A percentile compares a stretch with the other conserved stretches of the same genome.
These are phyloP conservation scores for Corylus americana DNA, from an alignment of 306 rosid genomes.

Conservation along the genomic window DNA sequence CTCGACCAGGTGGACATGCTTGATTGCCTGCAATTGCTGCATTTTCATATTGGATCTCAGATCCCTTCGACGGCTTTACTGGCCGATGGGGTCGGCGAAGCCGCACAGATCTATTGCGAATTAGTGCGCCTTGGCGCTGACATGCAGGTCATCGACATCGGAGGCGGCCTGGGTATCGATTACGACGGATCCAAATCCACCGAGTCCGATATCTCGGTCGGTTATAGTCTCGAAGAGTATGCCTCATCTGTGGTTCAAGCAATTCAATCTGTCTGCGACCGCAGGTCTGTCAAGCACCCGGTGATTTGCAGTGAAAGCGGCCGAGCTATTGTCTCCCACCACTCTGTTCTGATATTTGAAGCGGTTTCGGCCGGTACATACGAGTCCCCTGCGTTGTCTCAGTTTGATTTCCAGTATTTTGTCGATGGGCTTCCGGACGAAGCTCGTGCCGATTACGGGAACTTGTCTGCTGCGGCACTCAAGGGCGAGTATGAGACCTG, in stretches of 20 bases:
- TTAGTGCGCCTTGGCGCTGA: constrained; percentile 79
- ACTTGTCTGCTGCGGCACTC: constrained; percentile 55
- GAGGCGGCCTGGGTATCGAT: constrained; percentile 91
- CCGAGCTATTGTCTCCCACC: constrained; percentile 84
- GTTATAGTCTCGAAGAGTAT: constrained; percentile 68
- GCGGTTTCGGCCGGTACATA: constrained; percentile 46
- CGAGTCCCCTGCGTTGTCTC: constrained; percentile 42
- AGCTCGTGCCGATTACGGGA: constrained; percentile 48
- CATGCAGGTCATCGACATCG: constrained; percentile 77
- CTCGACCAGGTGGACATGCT: constrained; percentile 68
- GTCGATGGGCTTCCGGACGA: constrained; percentile 71
- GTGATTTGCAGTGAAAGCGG: constrained; percentile 83
- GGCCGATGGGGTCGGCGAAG: constrained; percentile 73
- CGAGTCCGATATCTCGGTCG: constrained; percentile 72
- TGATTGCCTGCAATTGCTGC: constrained; percentile 78
- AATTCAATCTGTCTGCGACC: constrained; percentile 55
- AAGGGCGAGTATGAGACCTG: constrained; percentile 63
- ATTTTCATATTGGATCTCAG: constrained; percentile 90
- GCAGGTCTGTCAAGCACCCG: constrained; percentile 66
- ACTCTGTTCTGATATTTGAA: constrained; percentile 75
- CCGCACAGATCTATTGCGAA: constrained; percentile 91
- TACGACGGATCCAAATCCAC: constrained; percentile 79
- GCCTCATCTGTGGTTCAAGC: constrained; percentile 76
- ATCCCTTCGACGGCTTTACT: constrained; percentile 73
- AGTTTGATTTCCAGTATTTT: constrained; percentile 46